phyloP scores from a whole-genome alignment of 2,329 filamentous ascomycete species.

The Amphichorda felina region DNA sequence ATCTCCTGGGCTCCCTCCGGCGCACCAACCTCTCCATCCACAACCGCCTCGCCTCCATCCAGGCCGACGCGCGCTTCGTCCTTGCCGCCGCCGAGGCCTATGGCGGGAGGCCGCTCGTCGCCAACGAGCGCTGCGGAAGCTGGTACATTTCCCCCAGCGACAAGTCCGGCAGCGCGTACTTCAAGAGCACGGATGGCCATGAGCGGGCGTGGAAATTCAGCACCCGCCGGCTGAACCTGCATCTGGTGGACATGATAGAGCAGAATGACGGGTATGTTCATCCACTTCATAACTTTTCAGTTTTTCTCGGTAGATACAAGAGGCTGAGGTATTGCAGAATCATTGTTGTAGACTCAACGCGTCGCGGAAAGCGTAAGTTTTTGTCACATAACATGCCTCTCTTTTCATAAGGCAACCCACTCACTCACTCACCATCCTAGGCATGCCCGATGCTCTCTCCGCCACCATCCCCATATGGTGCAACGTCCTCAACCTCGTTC shows the following conservation, averaged over 20 bases:
- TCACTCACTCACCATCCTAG: conserved; percentile 22
- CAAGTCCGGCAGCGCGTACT: conserved; percentile 73
- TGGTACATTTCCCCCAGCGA: conserved; percentile 69
- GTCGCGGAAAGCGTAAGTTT: conserved; percentile 67
- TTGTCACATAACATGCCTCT: background rate
- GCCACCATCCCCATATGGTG: conserved; percentile 95
- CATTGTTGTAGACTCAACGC: conserved; percentile 86
- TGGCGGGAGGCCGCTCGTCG: conserved; percentile 54
- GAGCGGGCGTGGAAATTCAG: conserved; percentile 86
- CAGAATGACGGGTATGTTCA: conserved; percentile 49
- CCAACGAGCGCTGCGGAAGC: conserved; percentile 90
- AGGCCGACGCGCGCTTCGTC: conserved; percentile 66
- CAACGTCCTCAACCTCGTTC: conserved; percentile 65
- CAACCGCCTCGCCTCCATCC: conserved; percentile 75
- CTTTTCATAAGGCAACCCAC: background rate
- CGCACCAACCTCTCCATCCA: conserved; percentile 64
- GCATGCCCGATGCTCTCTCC: conserved; percentile 86
- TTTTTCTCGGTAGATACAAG: background rate
- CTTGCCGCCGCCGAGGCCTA: conserved; percentile 42
- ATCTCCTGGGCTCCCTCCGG: conserved; percentile 60
- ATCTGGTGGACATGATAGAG: conserved; percentile 59
- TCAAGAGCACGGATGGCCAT: conserved; percentile 97
- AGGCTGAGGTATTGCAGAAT: conserved; percentile 28
- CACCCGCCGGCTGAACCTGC: conserved; percentile 70
- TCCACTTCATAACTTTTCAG: background rate